phyloP scores from a whole-genome alignment of 306 rosid genomes.

The Canavalia gladiata region DNA sequence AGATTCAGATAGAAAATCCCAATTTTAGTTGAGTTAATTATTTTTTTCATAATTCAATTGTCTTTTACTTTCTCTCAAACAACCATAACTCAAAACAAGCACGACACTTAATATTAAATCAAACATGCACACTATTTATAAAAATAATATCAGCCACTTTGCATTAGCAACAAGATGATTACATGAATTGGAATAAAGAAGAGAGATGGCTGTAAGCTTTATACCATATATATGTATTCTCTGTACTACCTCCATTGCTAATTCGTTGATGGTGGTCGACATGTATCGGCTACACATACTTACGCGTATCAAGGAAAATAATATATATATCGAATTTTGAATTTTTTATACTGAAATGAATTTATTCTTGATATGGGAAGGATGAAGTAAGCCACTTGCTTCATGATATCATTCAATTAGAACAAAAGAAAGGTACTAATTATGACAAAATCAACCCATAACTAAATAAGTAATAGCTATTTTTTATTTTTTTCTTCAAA shows the following conservation, averaged over 20 bases:
- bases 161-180: background rate
- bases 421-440: background rate
- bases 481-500: too few species aligned
- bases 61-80: background rate
- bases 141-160: slow-evolving; percentile 24
- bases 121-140: background rate
- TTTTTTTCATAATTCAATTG: background rate
- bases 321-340: slow-evolving; percentile 8
- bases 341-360: slow-evolving; percentile 34
- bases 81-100: background rate
- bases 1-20: slow-evolving; percentile 21
- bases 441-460: background rate
- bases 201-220: slow-evolving; percentile 2
- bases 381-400: background rate
- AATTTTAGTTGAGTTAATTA: background rate
- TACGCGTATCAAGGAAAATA: background rate
- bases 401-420: background rate
- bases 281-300: background rate
- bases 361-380: slow-evolving; percentile 39
- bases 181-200: slow-evolving; percentile 34
- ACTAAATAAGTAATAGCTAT: too few species aligned
- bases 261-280: background rate
- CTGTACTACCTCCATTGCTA: background rate
- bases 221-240: background rate
- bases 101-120: background rate